Percentiles rank a stretch among this genome's conserved stretches.
Conservation (phyloP, 2,329 filamentous ascomycete species). For the Fusarium tricinctum region DNA sequence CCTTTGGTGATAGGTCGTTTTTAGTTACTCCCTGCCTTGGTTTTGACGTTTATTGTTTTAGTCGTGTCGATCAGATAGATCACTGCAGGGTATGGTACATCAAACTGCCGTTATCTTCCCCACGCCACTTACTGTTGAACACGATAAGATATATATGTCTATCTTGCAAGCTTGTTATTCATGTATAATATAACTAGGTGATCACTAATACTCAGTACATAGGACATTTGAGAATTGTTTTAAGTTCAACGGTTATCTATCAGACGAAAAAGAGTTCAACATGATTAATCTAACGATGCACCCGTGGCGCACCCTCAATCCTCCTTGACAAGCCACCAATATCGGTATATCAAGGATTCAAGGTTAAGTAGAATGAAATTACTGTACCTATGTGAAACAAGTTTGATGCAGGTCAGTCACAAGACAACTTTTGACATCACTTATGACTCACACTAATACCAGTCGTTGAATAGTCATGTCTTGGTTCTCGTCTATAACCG, state of each 20-base stretch:
- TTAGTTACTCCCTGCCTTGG: too few species aligned
- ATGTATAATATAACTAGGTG: too few species aligned
- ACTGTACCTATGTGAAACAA: constrained; percentile 5
- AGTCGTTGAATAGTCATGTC: neutral
- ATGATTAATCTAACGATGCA: neutral
- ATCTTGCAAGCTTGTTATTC: too few species aligned
- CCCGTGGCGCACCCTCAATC: constrained; percentile 12
- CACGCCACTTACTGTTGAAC: neutral
- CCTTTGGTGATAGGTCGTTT: too few species aligned
- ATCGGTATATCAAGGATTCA: neutral
- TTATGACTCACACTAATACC: neutral
- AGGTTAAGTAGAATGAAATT: constrained; percentile 1
- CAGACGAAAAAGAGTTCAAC: neutral
- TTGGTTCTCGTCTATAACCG: neutral
- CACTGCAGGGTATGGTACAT: neutral
- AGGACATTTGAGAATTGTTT: too few species aligned
- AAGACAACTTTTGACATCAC: neutral
- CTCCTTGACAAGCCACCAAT: neutral
- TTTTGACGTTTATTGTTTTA: too few species aligned
- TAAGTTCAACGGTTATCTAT: neutral
- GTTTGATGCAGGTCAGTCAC: neutral
- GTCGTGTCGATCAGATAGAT: neutral
- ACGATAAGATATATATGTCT: too few species aligned
- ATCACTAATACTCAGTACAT: too few species aligned
- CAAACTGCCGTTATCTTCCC: neutral